Evolutionary conservation across 2,329 filamentous ascomycete genomes (phyloP).

Genomic region (Ophiocordyceps australis): DNA sequence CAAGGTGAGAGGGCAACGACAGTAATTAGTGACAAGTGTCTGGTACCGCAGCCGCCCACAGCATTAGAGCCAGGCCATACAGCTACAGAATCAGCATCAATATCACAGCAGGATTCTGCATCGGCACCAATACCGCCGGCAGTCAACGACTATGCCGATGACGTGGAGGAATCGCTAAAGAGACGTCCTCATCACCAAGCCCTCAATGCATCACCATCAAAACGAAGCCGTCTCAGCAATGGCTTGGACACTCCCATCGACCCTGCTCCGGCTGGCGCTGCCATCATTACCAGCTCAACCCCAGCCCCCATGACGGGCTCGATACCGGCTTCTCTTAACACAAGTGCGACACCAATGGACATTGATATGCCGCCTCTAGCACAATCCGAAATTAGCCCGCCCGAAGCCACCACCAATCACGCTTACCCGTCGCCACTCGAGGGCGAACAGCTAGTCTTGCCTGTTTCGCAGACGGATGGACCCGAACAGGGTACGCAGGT

Average conservation of each 20-base stretch:
- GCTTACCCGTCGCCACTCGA: slow-evolving; percentile 48
- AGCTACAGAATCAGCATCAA: too few species aligned
- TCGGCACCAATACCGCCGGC: too few species aligned
- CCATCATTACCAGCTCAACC: slow-evolving; percentile 13
- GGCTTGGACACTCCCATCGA: slow-evolving; percentile 38
- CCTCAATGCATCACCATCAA: slow-evolving; percentile 37
- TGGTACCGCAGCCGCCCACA: too few species aligned
- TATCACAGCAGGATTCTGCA: too few species aligned
- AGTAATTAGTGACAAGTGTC: not conserved
- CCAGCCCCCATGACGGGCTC: slow-evolving; percentile 20
- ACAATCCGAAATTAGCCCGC: slow-evolving; percentile 9
- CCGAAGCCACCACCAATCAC: slow-evolving; percentile 25
- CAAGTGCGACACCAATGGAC: slow-evolving; percentile 39
- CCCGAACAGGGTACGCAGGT: slow-evolving; percentile 46
- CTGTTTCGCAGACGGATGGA: slow-evolving; percentile 37
- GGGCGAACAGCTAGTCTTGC: slow-evolving; percentile 33
- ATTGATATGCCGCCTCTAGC: slow-evolving; percentile 22
- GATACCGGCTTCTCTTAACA: slow-evolving; percentile 15
- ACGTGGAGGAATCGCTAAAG: slow-evolving; percentile 23
- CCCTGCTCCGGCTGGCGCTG: slow-evolving; percentile 10
- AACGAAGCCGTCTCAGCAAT: slow-evolving; percentile 42
- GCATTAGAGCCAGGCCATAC: too few species aligned
- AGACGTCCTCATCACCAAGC: slow-evolving; percentile 28
- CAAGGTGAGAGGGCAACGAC: slow-evolving; percentile 9
- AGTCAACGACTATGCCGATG: slow-evolving; percentile 1